Percentiles rank a stretch among this genome's conserved stretches.
Conservation (phyloP, 495 filamentous ascomycete genomes). For the Aspergillus sclerotiicarbonarius region DNA sequence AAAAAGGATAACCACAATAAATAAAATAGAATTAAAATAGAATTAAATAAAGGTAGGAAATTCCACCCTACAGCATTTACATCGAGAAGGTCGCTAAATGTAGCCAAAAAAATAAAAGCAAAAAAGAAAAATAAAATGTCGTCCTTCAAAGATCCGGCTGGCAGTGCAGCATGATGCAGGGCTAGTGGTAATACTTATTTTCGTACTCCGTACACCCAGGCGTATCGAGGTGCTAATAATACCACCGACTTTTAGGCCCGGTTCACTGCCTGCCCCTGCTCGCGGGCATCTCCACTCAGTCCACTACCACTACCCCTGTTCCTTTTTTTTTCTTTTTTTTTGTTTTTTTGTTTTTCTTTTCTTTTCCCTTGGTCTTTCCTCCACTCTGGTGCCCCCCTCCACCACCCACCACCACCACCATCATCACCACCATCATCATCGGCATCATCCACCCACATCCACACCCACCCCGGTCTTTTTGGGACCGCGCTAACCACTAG, state of each 20-base stretch:
- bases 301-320: constrained; percentile 13
- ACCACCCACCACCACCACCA: constrained; percentile 7
- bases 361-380: too few species aligned
- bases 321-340: constrained; percentile 13
- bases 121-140: neutral
- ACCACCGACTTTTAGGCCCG: constrained; percentile 7
- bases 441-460: constrained; percentile 20
- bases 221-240: constrained; percentile 19
- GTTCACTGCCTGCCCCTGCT: constrained; percentile 22
- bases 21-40: constrained; percentile 2
- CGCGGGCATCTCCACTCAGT: constrained; percentile 16
- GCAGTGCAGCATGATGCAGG: constrained; percentile 16
- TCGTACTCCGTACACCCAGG: neutral
- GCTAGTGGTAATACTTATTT: constrained; percentile 9
- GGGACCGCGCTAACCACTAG: constrained; percentile 16
- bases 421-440: constrained; percentile 21
- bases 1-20: neutral
- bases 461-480: constrained; percentile 21
- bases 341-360: constrained; percentile 21
- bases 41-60: neutral
- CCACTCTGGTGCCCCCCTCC: constrained; percentile 1
- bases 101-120: constrained; percentile 5
- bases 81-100: constrained; percentile 12
- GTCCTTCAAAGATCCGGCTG: constrained; percentile 8
- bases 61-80: neutral